These are phyloP conservation scores for Chlorophyllum brunneum DNA, from an alignment of 768 basidiomycete genomes.

Conservation along the genomic window DNA sequence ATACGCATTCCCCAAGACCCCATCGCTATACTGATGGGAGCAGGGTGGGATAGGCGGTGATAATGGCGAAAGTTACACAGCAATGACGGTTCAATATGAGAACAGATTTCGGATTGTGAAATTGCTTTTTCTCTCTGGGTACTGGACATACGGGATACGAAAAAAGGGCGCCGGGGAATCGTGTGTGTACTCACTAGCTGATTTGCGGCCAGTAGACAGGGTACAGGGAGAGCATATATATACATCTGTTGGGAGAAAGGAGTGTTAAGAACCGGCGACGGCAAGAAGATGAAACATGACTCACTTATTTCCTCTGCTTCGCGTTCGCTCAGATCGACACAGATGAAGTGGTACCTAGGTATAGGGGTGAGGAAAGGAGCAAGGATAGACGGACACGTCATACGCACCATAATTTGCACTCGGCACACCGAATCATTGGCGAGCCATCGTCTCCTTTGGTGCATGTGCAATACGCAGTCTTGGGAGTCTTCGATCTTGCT, in stretches of 20 bases:
- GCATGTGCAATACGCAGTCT: slow-evolving; percentile 56
- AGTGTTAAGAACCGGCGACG: slow-evolving; percentile 14
- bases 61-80: slow-evolving; percentile 24
- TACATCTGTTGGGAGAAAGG: slow-evolving; percentile 38
- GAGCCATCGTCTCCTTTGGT: slow-evolving; percentile 68
- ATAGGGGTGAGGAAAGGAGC: not conserved
- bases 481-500: slow-evolving; percentile 17
- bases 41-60: not conserved
- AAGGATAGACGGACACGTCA: not conserved
- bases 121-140: slow-evolving; percentile 14
- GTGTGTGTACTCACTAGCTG: slow-evolving; percentile 68
- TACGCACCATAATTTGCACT: slow-evolving; percentile 69
- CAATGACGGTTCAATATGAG: slow-evolving; percentile 3
- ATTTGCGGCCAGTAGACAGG: slow-evolving; percentile 56
- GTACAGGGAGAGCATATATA: slow-evolving; percentile 55
- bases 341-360: slow-evolving; percentile 80
- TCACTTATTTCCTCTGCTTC: slow-evolving; percentile 78
- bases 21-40: slow-evolving; percentile 5
- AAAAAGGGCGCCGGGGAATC: slow-evolving; percentile 19
- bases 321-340: slow-evolving; percentile 56
- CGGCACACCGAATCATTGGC: slow-evolving; percentile 75
- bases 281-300: slow-evolving; percentile 26
- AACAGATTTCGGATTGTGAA: slow-evolving; percentile 7
- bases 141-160: slow-evolving; percentile 26
- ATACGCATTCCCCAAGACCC: slow-evolving; percentile 7